Evolutionary conservation across 148 eudicot genomes (phyloP).

Genomic region (Vaccinium myrtillus): DNA sequence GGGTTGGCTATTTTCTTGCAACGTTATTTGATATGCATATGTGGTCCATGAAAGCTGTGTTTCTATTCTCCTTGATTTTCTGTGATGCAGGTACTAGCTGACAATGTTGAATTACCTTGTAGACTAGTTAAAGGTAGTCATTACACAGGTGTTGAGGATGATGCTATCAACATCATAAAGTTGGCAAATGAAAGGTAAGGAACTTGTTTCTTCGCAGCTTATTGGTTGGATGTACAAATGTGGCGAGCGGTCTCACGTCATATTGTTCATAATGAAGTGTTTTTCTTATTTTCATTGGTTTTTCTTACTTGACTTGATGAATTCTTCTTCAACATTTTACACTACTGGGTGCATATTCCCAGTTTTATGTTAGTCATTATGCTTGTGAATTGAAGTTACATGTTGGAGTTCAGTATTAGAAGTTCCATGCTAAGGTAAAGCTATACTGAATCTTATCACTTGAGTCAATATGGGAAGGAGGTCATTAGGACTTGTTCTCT

Average conservation of each 20-base stretch:
- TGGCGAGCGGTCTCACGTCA: background rate
- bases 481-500: background rate
- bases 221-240: background rate
- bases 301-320: background rate
- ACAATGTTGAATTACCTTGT: conserved; percentile 84
- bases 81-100: conserved; percentile 75
- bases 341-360: background rate
- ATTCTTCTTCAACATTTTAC: background rate
- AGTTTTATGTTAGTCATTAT: background rate
- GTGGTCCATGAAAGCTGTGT: conserved; percentile 4
- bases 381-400: background rate
- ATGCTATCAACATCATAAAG: conserved; percentile 88
- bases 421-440: background rate
- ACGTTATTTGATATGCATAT: background rate
- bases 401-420: background rate
- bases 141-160: conserved; percentile 93
- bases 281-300: background rate
- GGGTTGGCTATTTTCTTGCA: conserved; percentile 1
- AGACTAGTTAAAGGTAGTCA: conserved; percentile 93
- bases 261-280: background rate
- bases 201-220: background rate
- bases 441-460: background rate
- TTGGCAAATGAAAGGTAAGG: conserved; percentile 71
- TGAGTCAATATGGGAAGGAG: background rate
- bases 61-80: conserved; percentile 15